Percentiles rank a stretch among this genome's conserved stretches.
These are phyloP conservation scores for Citrus mangshanensis DNA, from an alignment of 345 rosid species.

Conservation along the genomic window DNA sequence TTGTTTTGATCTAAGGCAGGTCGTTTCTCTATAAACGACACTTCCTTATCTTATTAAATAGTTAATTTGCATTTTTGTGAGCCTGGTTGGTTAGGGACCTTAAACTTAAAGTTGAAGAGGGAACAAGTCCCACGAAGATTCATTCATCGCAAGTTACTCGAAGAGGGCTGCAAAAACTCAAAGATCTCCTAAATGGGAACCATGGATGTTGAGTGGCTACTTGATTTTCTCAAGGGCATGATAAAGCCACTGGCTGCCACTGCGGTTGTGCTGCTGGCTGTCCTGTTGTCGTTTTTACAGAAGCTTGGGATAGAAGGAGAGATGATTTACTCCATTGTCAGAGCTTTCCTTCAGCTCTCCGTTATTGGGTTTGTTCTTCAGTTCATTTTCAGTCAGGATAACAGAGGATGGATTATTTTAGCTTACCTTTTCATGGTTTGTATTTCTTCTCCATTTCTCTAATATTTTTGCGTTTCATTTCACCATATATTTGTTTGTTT, in stretches of 20 bases:
- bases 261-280: constrained; percentile 71
- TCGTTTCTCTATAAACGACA: constrained; percentile 6
- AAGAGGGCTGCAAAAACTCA: no score
- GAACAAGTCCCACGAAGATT: no score
- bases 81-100: neutral
- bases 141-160: no score
- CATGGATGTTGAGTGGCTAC: constrained; percentile 54
- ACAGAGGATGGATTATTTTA: constrained; percentile 63
- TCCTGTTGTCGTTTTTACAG: constrained; percentile 52
- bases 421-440: constrained; percentile 89
- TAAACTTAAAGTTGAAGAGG: no score
- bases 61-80: neutral
- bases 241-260: constrained; percentile 78
- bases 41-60: neutral
- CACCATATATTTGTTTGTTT: neutral
- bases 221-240: constrained; percentile 65
- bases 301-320: constrained; percentile 73
- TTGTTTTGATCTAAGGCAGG: constrained; percentile 29
- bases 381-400: constrained; percentile 63
- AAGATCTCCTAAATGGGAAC: neutral
- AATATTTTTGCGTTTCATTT: neutral
- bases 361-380: constrained; percentile 86
- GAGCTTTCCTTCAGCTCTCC: constrained; percentile 84
- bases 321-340: constrained; percentile 65
- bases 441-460: neutral